Percentiles rank a stretch among this genome's conserved stretches.
phyloP scores from a whole-genome alignment of 257 asterid genomes.

The Capsicum baccatum region DNA sequence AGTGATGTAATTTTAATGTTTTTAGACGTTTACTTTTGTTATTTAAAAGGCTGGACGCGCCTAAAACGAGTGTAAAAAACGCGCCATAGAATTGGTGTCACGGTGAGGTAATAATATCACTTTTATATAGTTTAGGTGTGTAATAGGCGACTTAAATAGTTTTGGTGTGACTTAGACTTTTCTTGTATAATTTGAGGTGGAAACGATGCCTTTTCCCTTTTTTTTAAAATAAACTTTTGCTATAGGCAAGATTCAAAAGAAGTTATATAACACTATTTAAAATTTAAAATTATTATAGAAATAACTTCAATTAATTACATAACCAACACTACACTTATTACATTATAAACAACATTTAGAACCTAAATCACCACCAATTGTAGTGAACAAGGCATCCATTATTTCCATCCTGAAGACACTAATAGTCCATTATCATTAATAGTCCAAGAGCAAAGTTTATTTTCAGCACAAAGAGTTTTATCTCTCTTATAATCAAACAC shows the following conservation, averaged over 20 bases:
- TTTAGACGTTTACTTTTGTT: too few relatives aligned
- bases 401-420: background rate
- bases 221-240: background rate
- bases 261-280: background rate
- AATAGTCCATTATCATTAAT: background rate
- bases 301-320: background rate
- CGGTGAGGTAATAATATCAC: too few relatives aligned
- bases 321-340: background rate
- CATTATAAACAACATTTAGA: background rate
- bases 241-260: background rate
- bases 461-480: background rate
- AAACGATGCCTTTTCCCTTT: too few relatives aligned
- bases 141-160: too few relatives aligned
- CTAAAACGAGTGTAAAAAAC: too few relatives aligned
- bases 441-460: background rate
- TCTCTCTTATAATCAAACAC: slow-evolving; percentile 12
- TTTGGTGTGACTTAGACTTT: too few relatives aligned
- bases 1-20: too few relatives aligned
- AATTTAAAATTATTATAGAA: background rate
- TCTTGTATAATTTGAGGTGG: too few relatives aligned
- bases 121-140: too few relatives aligned
- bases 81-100: too few relatives aligned
- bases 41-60: too few relatives aligned
- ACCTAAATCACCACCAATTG: background rate
- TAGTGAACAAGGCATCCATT: background rate